Base-by-base conservation (phyloP, 352 stramenopile genomes). In the Achlya hypogyna region DNA sequence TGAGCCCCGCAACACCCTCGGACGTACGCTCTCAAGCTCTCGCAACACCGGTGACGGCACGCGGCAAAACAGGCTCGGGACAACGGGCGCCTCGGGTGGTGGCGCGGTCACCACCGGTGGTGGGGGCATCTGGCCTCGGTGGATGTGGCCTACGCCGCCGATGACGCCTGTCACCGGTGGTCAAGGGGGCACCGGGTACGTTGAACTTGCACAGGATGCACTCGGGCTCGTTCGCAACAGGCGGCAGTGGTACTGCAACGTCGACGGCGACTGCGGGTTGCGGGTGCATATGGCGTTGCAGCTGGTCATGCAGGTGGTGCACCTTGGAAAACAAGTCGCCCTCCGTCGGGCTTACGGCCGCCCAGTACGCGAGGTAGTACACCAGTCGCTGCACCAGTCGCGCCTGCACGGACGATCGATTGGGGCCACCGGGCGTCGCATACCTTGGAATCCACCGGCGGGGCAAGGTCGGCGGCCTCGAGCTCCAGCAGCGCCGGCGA, bases 141-240 rank as follows among this genome's bases (percentile, higher is more conserved):
- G 56, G 29, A 64, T 64, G 35, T 64, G 56, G 14, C 56, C 56
- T 64, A n/a, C 31, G 42, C 1, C 27, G 23, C 4, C 4, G 20
- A 4, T 38, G 51, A 10, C 6, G 25, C 22, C 18, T 8, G 23
- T 16, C 8, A 12, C 28, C 5, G 43, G 25, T 43, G 16, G 20
- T 40, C 3, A n/a, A 9, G 34, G 14, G 9, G 63, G 52, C 72
- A 84, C 83, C 84, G 58, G 82, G 65, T 9, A 93, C 84, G 27
- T 89, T 87, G 72, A 78, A 93, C 62, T 91, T 88, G 74, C 84
- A 93, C 43, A 93, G 47, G 4, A 93, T 77, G 52, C 84, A 93
- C 25, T 84, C 74, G 25, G 53, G 29, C 42, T 63, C 54, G 25
- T 56, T 56, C 3, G 18, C 40, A 5, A 62, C 16, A 31, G 54